Evolutionary conservation across 1,284 basidiomycete genomes (phyloP).

Genomic region (Waitea zeae): DNA sequence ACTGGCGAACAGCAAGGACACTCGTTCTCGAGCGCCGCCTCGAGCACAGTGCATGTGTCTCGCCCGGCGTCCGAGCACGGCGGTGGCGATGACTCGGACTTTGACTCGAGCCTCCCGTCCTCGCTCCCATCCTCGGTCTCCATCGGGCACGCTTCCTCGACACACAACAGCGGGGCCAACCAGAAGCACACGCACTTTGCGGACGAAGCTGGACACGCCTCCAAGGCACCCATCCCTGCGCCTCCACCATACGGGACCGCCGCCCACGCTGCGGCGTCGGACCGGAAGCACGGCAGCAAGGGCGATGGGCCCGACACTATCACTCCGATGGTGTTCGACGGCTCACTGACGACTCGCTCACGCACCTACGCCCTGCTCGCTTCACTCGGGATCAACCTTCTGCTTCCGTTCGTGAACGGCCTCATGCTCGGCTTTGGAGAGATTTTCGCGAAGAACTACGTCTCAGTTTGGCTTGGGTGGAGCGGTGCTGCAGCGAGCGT

Average conservation of each 20-base stretch:
- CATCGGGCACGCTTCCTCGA: conserved; percentile 15
- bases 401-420: conserved; percentile 91
- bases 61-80: neutral
- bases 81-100: conserved; percentile 17
- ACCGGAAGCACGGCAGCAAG: conserved; percentile 1
- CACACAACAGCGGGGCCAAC: conserved; percentile 4
- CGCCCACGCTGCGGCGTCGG: conserved; percentile 4
- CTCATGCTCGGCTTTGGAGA: conserved; percentile 98
- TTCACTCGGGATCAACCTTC: conserved; percentile 79
- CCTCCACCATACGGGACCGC: conserved; percentile 12
- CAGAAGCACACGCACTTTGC: conserved; percentile 8
- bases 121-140: conserved; percentile 64
- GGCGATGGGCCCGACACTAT: conserved; percentile 20
- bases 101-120: conserved; percentile 43
- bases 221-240: conserved; percentile 5
- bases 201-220: conserved; percentile 5
- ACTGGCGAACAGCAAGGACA: conserved; percentile 22
- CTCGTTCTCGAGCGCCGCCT: conserved; percentile 6
- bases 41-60: neutral
- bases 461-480: conserved; percentile 50
- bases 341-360: conserved; percentile 41
- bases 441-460: conserved; percentile 83
- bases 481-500: too few species aligned
- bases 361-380: conserved; percentile 62
- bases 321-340: conserved; percentile 72